Evolutionary conservation across 306 rosid genomes (phyloP).

Genomic region (Abrus pulchellus): DNA sequence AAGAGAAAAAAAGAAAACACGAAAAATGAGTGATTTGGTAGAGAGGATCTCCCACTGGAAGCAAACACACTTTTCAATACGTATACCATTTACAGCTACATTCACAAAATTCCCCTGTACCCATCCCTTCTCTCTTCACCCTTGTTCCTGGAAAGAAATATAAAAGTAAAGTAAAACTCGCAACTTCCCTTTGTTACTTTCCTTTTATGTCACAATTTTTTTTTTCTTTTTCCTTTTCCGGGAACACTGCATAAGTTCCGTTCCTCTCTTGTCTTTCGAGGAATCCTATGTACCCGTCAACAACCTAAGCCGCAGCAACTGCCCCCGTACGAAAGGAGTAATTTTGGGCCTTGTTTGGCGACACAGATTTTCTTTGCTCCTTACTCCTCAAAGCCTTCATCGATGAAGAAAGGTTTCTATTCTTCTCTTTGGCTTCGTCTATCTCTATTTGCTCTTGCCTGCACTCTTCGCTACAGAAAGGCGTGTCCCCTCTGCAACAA

Average conservation of each 20-base stretch:
- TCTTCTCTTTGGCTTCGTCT: conserved; percentile 84
- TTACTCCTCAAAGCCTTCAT: conserved; percentile 75
- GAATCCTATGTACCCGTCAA: background rate
- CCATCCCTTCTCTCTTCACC: conserved; percentile 51
- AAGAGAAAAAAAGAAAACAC: conserved; percentile 14
- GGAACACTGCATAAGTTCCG: conserved; percentile 12
- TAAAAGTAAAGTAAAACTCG: conserved; percentile 8
- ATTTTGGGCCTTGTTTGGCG: conserved; percentile 61
- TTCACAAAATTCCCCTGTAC: conserved; percentile 37
- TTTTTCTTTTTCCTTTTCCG: background rate
- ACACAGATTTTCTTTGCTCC: conserved; percentile 67
- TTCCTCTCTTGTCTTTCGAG: background rate
- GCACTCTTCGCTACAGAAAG: conserved; percentile 94
- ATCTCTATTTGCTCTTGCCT: conserved; percentile 79
- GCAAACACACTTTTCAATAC: conserved; percentile 45
- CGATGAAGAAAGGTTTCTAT: conserved; percentile 66
- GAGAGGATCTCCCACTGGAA: conserved; percentile 37
- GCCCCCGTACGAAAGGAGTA: conserved; percentile 71
- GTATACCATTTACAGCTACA: conserved; percentile 47
- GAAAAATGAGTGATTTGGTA: conserved; percentile 28
- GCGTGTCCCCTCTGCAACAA: conserved; percentile 86
- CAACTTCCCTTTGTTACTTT: conserved; percentile 15
- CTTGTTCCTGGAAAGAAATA: conserved; percentile 37
- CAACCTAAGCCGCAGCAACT: conserved; percentile 71
- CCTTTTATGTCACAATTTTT: background rate